These are phyloP conservation scores for Mycosphaerella arachidis DNA, from an alignment of 2,329 filamentous ascomycete genomes.

Conservation along the genomic window DNA sequence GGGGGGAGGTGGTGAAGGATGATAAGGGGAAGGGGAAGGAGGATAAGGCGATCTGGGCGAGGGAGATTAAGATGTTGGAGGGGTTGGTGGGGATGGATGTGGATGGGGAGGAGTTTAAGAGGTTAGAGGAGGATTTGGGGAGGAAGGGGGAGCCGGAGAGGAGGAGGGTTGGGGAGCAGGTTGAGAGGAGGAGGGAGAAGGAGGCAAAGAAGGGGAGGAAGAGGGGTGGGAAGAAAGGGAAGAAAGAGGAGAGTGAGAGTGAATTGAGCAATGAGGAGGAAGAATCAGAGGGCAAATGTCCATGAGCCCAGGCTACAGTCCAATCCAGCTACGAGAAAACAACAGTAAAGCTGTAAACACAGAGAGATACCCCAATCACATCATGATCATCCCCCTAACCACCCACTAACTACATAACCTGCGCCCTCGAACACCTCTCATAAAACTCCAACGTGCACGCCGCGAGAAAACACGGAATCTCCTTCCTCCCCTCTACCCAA, in stretches of 20 bases:
- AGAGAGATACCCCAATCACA: not conserved
- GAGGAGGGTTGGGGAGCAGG: slow-evolving; percentile 70
- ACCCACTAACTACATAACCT: slow-evolving; percentile 17
- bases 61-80: slow-evolving; percentile 93
- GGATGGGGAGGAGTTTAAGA: slow-evolving; percentile 66
- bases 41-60: slow-evolving; percentile 80
- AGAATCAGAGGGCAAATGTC: not conserved
- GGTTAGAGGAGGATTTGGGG: slow-evolving; percentile 61
- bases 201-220: slow-evolving; percentile 45
- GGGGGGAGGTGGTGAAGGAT: slow-evolving; percentile 51
- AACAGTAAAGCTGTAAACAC: not conserved
- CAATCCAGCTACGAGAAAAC: not conserved
- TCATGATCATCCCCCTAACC: not conserved
- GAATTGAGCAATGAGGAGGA: slow-evolving; percentile 34
- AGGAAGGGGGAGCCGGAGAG: slow-evolving; percentile 67
- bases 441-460: slow-evolving; percentile 91
- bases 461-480: slow-evolving; percentile 88
- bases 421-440: slow-evolving; percentile 54
- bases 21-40: slow-evolving; percentile 54
- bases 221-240: slow-evolving; percentile 29
- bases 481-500: slow-evolving; percentile 91
- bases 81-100: slow-evolving; percentile 78
- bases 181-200: slow-evolving; percentile 67
- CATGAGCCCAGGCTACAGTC: not conserved
- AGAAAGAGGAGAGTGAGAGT: slow-evolving; percentile 36